Evolutionary conservation across 1,284 basidiomycete species (phyloP).

Genomic region (Pisolithus thermaeus): DNA sequence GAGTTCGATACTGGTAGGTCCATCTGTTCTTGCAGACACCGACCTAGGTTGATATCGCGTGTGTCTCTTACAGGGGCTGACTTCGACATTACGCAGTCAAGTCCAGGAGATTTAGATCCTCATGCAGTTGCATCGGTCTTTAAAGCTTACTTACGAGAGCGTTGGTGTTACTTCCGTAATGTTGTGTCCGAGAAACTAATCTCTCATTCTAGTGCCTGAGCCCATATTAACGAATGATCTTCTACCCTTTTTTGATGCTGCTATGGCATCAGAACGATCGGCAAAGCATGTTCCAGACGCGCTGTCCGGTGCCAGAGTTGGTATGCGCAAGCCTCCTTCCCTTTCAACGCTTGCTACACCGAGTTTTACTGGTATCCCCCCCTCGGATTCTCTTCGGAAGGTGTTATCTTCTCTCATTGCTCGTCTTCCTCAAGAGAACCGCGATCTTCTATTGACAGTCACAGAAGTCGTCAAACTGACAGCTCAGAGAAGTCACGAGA

Average conservation of each 20-base stretch:
- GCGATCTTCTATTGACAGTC: slow-evolving; percentile 67
- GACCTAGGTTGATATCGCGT: slow-evolving; percentile 6
- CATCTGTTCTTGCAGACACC: slow-evolving; percentile 1
- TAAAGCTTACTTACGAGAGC: slow-evolving; percentile 75
- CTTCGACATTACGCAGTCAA: slow-evolving; percentile 69
- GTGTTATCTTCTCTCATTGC: slow-evolving; percentile 53
- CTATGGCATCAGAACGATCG: slow-evolving; percentile 53
- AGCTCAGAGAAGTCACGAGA: slow-evolving; percentile 54
- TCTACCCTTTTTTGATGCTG: slow-evolving; percentile 69
- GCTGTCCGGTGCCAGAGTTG: slow-evolving; percentile 34
- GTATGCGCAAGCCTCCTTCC: slow-evolving; percentile 68
- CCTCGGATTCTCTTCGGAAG: slow-evolving; percentile 49
- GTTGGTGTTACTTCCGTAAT: slow-evolving; percentile 38
- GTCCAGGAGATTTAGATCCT: slow-evolving; percentile 82
- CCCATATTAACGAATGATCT: slow-evolving; percentile 70
- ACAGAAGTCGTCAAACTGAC: slow-evolving; percentile 69
- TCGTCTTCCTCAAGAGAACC: slow-evolving; percentile 66
- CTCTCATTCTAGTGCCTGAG: slow-evolving; percentile 60
- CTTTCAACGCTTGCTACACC: slow-evolving; percentile 71
- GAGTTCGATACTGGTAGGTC: slow-evolving; percentile 80
- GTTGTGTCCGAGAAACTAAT: slow-evolving; percentile 7
- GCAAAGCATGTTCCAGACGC: slow-evolving; percentile 24
- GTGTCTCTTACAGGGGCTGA: slow-evolving; percentile 60
- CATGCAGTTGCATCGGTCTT: slow-evolving; percentile 87
- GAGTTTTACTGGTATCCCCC: slow-evolving; percentile 50